phyloP scores from a whole-genome alignment of 257 asterid species.

The Rubia yunnanensis region DNA sequence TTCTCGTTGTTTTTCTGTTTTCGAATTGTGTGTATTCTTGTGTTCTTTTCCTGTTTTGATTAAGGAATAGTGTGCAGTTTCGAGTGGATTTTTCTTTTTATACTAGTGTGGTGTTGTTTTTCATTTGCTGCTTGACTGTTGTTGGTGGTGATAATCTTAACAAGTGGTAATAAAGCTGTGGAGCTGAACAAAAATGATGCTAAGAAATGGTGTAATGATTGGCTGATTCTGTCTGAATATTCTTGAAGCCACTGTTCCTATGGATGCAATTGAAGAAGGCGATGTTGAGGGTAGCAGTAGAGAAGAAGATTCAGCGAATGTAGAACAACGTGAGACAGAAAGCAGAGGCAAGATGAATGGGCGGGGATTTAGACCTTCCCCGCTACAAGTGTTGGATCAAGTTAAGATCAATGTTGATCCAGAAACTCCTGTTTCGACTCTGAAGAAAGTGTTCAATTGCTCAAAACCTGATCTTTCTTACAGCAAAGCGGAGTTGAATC shows the following conservation, averaged over 20 bases:
- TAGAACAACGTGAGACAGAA: neutral
- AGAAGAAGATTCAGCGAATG: constrained; percentile 17
- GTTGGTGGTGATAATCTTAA: neutral
- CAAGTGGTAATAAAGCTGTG: no score
- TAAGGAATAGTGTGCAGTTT: no score
- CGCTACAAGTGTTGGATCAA: constrained; percentile 52
- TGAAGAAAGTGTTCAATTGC: constrained; percentile 33
- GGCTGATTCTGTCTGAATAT: no score
- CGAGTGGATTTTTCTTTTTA: no score
- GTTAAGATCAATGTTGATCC: constrained; percentile 60
- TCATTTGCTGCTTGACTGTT: neutral
- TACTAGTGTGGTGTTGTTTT: neutral
- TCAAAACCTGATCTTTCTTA: constrained; percentile 38
- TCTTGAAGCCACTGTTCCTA: constrained; percentile 23
- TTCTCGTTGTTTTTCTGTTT: neutral
- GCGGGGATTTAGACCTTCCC: constrained; percentile 28
- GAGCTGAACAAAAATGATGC: no score
- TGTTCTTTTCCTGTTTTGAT: no score
- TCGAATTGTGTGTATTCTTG: neutral
- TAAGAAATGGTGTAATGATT: neutral
- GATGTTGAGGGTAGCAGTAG: constrained; percentile 23
- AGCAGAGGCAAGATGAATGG: neutral
- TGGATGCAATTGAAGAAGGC: constrained; percentile 60
- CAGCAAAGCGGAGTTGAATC: constrained; percentile 54
- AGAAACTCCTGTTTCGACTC: constrained; percentile 56